Conservation (phyloP, 805 yeast genomes). For the Kodamaea nitidulidarum region DNA sequence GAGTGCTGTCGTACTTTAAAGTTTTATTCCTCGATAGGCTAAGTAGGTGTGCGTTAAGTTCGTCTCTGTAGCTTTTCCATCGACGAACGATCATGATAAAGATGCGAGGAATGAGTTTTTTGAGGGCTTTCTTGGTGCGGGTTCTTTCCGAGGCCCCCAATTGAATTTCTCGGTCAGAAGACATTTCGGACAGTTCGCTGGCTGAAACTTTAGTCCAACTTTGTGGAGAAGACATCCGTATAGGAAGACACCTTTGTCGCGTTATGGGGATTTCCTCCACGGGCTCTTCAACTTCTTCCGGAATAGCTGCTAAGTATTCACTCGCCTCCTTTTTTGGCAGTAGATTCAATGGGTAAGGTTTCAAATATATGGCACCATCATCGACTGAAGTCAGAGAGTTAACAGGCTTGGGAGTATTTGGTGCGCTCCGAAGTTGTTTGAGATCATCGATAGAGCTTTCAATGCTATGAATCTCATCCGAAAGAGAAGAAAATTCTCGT, state of each 20-base stretch:
- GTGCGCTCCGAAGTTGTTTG: neutral
- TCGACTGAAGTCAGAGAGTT: neutral
- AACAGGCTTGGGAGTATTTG: neutral
- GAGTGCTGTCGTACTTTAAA: neutral
- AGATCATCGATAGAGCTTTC: too few relatives aligned
- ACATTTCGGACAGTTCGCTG: too few relatives aligned
- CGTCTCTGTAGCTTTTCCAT: neutral
- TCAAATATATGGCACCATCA: constrained; percentile 7
- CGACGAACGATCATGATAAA: neutral
- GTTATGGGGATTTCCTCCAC: neutral
- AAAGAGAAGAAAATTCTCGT: constrained; percentile 11
- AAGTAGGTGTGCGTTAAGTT: neutral
- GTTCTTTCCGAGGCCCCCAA: too few relatives aligned
- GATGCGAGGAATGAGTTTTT: neutral
- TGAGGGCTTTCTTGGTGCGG: neutral
- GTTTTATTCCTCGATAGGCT: neutral
- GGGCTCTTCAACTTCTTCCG: neutral
- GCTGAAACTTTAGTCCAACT: too few relatives aligned
- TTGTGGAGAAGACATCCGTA: too few relatives aligned
- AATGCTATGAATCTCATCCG: constrained; percentile 9
- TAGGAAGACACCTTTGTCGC: neutral
- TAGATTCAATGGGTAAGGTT: constrained; percentile 20
- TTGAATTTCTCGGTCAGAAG: too few relatives aligned
- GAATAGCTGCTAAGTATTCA: neutral
- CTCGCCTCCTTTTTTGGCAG: neutral